Percentiles rank a stretch among this genome's conserved stretches.
Conservation (phyloP, 179 eudicot genomes). For the Corrigiola litoralis region DNA sequence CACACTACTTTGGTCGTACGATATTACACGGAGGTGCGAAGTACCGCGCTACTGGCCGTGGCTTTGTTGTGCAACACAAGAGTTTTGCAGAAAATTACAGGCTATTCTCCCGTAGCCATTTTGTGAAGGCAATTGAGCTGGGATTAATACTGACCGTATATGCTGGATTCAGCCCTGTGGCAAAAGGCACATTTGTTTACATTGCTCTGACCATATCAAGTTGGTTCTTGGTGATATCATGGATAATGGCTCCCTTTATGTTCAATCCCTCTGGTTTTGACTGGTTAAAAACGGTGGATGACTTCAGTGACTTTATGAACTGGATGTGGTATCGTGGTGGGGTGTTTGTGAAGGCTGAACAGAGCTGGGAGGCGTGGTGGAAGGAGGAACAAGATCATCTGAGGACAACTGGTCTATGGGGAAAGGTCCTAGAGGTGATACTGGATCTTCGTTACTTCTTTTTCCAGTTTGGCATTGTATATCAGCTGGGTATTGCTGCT, state of each 20-base stretch:
- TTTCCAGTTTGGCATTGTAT: constrained; percentile 90
- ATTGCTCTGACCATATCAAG: constrained; percentile 75
- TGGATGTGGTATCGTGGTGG: constrained; percentile 88
- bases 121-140: constrained; percentile 87
- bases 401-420: constrained; percentile 86
- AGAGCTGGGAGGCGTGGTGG: constrained; percentile 97
- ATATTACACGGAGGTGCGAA: constrained; percentile 95
- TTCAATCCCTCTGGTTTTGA: constrained; percentile 90
- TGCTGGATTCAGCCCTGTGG: constrained; percentile 69
- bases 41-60: constrained; percentile 91
- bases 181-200: constrained; percentile 65
- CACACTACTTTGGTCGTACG: constrained; percentile 88
- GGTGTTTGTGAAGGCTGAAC: constrained; percentile 68
- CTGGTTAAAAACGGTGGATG: constrained; percentile 88
- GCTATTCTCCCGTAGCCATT: constrained; percentile 80
- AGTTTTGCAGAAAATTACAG: constrained; percentile 79
- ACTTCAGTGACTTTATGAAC: constrained; percentile 79
- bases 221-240: constrained; percentile 83
- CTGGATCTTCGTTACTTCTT: constrained; percentile 81
- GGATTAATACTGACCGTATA: constrained; percentile 76
- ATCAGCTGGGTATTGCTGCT: constrained; percentile 66
- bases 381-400: constrained; percentile 86
- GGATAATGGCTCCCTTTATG: constrained; percentile 79
- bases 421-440: constrained; percentile 64
- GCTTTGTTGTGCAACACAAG: constrained; percentile 92